phyloP scores from a whole-genome alignment of 2,329 filamentous ascomycete species.

The Penicillium olsonii region DNA sequence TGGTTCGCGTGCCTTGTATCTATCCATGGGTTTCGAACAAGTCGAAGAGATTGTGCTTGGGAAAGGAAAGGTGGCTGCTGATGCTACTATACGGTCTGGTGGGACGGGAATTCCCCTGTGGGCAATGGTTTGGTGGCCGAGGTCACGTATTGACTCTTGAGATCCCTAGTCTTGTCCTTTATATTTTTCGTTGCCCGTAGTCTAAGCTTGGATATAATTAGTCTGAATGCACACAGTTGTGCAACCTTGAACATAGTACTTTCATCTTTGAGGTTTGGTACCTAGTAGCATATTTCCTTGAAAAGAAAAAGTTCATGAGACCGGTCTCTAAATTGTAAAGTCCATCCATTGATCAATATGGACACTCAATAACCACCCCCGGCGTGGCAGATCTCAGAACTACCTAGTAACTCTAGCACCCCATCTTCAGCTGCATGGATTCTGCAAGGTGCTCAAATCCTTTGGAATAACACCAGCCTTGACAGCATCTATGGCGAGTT shows the following conservation, averaged over 20 bases:
- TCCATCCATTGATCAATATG: too few relatives aligned
- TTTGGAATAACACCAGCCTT: slow-evolving; percentile 43
- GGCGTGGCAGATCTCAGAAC: too few relatives aligned
- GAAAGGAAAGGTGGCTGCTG: slow-evolving; percentile 21
- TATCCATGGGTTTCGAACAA: slow-evolving; percentile 25
- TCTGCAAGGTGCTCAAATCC: slow-evolving; percentile 25
- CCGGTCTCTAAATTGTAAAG: too few relatives aligned
- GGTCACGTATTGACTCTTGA: background rate
- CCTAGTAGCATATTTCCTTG: too few relatives aligned
- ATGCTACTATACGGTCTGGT: slow-evolving; percentile 15
- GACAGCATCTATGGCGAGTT: slow-evolving; percentile 51
- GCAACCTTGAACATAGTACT: too few relatives aligned
- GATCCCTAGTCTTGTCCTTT: too few relatives aligned
- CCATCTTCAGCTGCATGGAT: slow-evolving; percentile 6
- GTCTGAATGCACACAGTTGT: too few relatives aligned
- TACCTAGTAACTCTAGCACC: too few relatives aligned
- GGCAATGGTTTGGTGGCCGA: slow-evolving; percentile 30
- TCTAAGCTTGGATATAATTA: background rate
- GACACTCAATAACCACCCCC: too few relatives aligned
- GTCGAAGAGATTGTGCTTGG: slow-evolving; percentile 23
- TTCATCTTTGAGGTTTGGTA: too few relatives aligned
- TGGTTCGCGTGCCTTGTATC: slow-evolving; percentile 19
- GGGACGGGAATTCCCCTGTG: slow-evolving; percentile 22
- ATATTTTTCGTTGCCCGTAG: background rate
- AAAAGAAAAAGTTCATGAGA: too few relatives aligned